Base-by-base conservation (phyloP, 2,329 filamentous ascomycete genomes). In the Albophoma yamanashiensis region DNA sequence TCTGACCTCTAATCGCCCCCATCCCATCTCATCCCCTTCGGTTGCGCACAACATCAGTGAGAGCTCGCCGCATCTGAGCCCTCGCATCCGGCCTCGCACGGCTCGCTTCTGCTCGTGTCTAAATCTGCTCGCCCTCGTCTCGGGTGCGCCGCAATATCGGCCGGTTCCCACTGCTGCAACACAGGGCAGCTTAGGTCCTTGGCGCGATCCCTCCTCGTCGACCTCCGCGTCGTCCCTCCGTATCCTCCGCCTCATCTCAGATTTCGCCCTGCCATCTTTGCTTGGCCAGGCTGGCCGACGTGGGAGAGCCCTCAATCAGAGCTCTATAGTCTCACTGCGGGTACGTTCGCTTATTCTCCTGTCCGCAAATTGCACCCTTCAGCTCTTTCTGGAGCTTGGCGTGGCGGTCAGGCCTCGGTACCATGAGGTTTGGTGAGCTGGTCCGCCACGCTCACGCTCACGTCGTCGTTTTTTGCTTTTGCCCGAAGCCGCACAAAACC, bases 121-220 rank as follows among this genome's bases (percentile, higher is more conserved):
- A 31, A 5, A n/a, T 3, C 27, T 31, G 15, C 4, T 27, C 17
- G 12, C 8, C 17, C 9, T n/a, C 25, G 15, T 34, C 27, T 7
- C 14, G 25, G 47, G 6, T 25, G 6, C 25, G 27, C 47, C 27
- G 15, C 47, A 20, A n/a, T 31, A 31, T 12, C 27, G 27, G 17
- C 8, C 17, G 27, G 50, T 36, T 53, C 27, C 50, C 50, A n/a
- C 50, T 34, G 50, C 9, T n/a, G 50, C 50, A 2, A 27, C 50
- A 53, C 7, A 34, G 50, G 27, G 12, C 27, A 31, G 17, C 50
- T 36, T 31, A 31, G 27, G 50, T 31, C 50, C 27, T 31, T 53
- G 50, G 57, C 53, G 56, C 45, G 55, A 56, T 55, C 60, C 57
- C 53, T 61, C 53, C 27, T 56, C 38, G 14, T 43, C 58, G 17